A percentile compares a stretch with the other conserved stretches of the same genome.
phyloP scores from a whole-genome alignment of 2,329 filamentous ascomycete species.

The Monilinia fructigena region DNA sequence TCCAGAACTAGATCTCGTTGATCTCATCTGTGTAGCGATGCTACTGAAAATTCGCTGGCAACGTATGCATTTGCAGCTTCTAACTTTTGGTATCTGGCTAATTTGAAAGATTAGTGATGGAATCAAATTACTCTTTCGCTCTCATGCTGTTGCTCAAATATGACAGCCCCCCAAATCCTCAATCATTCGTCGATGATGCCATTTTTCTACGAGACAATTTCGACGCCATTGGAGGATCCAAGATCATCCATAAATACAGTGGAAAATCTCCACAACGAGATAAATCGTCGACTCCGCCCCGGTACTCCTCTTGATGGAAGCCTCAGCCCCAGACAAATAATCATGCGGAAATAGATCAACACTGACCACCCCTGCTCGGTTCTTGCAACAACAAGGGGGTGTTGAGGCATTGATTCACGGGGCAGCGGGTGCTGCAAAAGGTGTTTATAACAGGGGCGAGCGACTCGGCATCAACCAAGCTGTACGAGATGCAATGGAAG shows the following conservation, averaged over 20 bases:
- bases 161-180: slow-evolving; percentile 60
- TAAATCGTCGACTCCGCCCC: slow-evolving; percentile 34
- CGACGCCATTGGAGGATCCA: slow-evolving; percentile 58
- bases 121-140: slow-evolving; percentile 83
- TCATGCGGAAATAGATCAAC: slow-evolving; percentile 35
- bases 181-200: slow-evolving; percentile 83
- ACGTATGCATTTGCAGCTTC: slow-evolving; percentile 50
- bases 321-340: slow-evolving; percentile 30
- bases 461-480: slow-evolving; percentile 78
- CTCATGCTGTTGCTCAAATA: slow-evolving; percentile 83
- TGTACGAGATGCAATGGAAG: slow-evolving; percentile 75
- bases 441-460: slow-evolving; percentile 70
- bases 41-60: slow-evolving; percentile 88
- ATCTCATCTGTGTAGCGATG: slow-evolving; percentile 93
- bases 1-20: slow-evolving; percentile 73
- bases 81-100: not conserved
- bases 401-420: slow-evolving; percentile 73
- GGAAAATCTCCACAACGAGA: slow-evolving; percentile 48
- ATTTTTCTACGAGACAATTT: slow-evolving; percentile 69
- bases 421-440: slow-evolving; percentile 73
- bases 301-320: slow-evolving; percentile 36
- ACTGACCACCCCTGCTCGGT: slow-evolving; percentile 39
- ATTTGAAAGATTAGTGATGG: slow-evolving; percentile 61
- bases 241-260: slow-evolving; percentile 71
- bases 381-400: slow-evolving; percentile 51